These are phyloP conservation scores for Lasiosphaeria miniovina DNA, from an alignment of 495 filamentous ascomycete species.

Conservation along the genomic window DNA sequence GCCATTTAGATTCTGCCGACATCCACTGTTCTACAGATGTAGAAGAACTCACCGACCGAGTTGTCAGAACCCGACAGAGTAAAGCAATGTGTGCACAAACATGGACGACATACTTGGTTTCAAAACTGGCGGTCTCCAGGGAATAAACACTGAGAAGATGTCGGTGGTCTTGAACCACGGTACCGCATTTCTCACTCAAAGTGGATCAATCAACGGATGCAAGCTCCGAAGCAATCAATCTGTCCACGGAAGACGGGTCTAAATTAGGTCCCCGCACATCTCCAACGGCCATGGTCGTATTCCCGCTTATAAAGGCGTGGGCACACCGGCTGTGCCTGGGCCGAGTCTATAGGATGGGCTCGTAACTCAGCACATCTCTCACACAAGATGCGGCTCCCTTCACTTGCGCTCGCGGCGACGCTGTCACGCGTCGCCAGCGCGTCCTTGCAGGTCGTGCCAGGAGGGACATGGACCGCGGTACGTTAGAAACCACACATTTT, in stretches of 20 bases:
- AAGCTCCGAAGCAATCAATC: neutral
- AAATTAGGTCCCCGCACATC: neutral
- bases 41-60: no score
- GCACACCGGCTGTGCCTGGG: neutral
- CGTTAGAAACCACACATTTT: neutral
- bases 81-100: no score
- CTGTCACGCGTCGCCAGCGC: conserved; percentile 27
- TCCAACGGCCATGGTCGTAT: neutral
- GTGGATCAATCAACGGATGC: neutral
- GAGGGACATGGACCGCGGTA: conserved; percentile 50
- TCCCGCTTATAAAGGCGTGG: neutral
- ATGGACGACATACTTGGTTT: no score
- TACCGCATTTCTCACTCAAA: neutral
- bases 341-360: neutral
- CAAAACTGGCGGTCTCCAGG: no score
- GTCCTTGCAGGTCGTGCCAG: conserved; percentile 45
- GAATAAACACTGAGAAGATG: no score
- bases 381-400: conserved; percentile 17
- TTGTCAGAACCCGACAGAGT: no score
- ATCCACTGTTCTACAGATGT: no score
- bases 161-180: no score
- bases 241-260: neutral
- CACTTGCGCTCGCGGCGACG: conserved; percentile 18
- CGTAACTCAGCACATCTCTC: neutral
- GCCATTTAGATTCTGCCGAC: no score